Base-by-base conservation (phyloP, 805 yeast genomes). In the Sugiyamaella marilandica region DNA sequence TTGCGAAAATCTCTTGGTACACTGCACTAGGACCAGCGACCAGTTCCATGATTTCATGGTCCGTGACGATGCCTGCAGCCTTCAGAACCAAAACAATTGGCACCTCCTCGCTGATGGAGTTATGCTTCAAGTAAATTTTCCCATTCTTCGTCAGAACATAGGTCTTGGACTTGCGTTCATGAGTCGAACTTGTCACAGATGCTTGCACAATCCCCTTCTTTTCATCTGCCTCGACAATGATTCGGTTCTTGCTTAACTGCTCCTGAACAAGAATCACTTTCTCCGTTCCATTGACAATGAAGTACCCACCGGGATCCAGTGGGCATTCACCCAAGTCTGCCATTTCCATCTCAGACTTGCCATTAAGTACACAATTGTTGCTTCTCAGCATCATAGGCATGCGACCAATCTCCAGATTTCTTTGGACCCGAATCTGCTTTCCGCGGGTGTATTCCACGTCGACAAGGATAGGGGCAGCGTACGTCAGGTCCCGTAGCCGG, bases 361-460 rank as follows among this genome's bases (percentile, higher is more conserved):
- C 95, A 56, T 82, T 82, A 55, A 94, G 74, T 34, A 88, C 83
- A 77, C 99, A 94, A 67, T 90, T 89, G 66, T 89, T 87, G 24
- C 96, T 87, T 62, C 97, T 78, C 62, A 94, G 77, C 99, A 94
- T 94, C 63, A 94, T 84, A n/a, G 99, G 99, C 97, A 94, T 94
- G 65, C 96, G 81, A 34, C 99, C 99, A 55, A 94, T 92, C 67
- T 91, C 97, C 55, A 94, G 79, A 65, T 89, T 95, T 62, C 86
- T 79, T 62, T 89, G 92, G 75, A 88, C 81, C 60, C 92, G 87
- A 67, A 94, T 87, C 69, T 89, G 90, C 58, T 92, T 77, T 34
- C 98, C 99, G 67, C 97, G 79, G 0, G 98, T 94, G 66, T 94
- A 94, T 66, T 94, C 99, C 21, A 94, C 96, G 71, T 94, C 99